phyloP scores from a whole-genome alignment of 495 filamentous ascomycete genomes.

The Aspergillus panamensis region DNA sequence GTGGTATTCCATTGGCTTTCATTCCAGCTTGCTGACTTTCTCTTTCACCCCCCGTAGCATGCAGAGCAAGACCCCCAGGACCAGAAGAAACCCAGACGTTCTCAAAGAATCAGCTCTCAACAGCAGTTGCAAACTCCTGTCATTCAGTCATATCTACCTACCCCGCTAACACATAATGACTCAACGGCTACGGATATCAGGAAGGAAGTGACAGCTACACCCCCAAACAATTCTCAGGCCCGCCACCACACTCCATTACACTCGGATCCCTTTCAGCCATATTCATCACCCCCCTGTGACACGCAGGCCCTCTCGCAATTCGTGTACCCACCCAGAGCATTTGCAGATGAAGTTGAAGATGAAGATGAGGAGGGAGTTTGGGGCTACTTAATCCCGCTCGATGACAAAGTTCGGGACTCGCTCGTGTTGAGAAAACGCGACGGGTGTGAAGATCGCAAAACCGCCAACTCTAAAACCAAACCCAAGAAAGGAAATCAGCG shows the following conservation, averaged over 20 bases:
- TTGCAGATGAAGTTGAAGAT: slow-evolving; percentile 79
- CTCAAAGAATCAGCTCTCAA: slow-evolving; percentile 51
- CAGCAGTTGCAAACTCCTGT: slow-evolving; percentile 54
- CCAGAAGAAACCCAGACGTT: slow-evolving; percentile 51
- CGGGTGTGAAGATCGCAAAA: slow-evolving; percentile 57
- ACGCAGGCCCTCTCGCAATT: slow-evolving; percentile 75
- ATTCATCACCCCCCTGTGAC: slow-evolving; percentile 63
- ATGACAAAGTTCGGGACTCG: slow-evolving; percentile 61
- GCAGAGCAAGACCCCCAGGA: slow-evolving; percentile 41
- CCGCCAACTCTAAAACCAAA: slow-evolving; percentile 47
- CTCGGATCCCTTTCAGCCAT: slow-evolving; percentile 59
- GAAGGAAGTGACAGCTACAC: slow-evolving; percentile 71
- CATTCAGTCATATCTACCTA: slow-evolving; percentile 70
- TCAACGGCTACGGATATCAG: slow-evolving; percentile 60
- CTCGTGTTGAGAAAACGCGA: slow-evolving; percentile 69
- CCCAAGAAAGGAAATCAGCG: slow-evolving; percentile 27
- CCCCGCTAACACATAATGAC: slow-evolving; percentile 68
- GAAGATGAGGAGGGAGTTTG: slow-evolving; percentile 82
- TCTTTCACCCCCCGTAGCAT: slow-evolving; percentile 25
- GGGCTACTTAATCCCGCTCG: slow-evolving; percentile 87
- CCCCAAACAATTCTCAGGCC: slow-evolving; percentile 56
- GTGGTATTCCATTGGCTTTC: slow-evolving; percentile 3
- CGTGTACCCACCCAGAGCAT: slow-evolving; percentile 65
- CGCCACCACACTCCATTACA: slow-evolving; percentile 50
- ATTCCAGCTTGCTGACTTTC: background rate